phyloP scores from a whole-genome alignment of 2,329 filamentous ascomycete species.

The Coniochaeta sp. region DNA sequence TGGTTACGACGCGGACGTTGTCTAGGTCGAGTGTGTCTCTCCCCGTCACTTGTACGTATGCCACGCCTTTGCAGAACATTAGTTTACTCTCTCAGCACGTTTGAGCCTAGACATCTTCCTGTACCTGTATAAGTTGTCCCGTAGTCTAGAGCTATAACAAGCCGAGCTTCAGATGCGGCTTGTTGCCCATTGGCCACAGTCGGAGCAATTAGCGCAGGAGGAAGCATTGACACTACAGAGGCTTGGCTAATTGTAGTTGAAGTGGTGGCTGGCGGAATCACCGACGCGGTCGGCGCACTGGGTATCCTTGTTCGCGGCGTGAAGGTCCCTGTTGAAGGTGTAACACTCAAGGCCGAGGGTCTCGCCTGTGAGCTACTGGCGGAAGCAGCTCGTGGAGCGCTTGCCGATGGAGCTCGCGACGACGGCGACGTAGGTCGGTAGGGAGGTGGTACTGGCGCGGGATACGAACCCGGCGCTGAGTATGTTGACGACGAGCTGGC shows the following conservation, averaged over 20 bases:
- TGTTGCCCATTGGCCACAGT: neutral
- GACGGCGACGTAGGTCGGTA: neutral
- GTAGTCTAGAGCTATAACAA: conserved; percentile 10
- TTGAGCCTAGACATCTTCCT: neutral
- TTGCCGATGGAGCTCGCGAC: neutral
- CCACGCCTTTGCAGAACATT: conserved; percentile 6
- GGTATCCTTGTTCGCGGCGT: neutral
- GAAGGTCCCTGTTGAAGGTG: neutral
- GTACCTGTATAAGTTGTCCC: conserved; percentile 13
- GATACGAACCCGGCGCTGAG: neutral
- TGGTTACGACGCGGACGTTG: conserved; percentile 10
- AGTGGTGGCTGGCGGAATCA: neutral
- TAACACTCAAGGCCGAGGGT: neutral
- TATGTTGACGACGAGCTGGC: neutral
- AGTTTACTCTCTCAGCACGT: neutral
- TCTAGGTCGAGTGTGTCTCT: conserved; percentile 7
- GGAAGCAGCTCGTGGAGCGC: neutral
- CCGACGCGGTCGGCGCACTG: neutral
- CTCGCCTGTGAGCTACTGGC: neutral
- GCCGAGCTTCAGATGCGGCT: neutral
- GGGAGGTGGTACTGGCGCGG: neutral
- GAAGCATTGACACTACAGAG: neutral
- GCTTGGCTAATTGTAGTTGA: neutral
- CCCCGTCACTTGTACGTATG: conserved; percentile 8
- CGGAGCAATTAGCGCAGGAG: neutral